Evolutionary conservation across 176 grass and related monocot species (phyloP), one percentile per base, ranked within the genome.

Genomic region (Stipa capillata): DNA sequence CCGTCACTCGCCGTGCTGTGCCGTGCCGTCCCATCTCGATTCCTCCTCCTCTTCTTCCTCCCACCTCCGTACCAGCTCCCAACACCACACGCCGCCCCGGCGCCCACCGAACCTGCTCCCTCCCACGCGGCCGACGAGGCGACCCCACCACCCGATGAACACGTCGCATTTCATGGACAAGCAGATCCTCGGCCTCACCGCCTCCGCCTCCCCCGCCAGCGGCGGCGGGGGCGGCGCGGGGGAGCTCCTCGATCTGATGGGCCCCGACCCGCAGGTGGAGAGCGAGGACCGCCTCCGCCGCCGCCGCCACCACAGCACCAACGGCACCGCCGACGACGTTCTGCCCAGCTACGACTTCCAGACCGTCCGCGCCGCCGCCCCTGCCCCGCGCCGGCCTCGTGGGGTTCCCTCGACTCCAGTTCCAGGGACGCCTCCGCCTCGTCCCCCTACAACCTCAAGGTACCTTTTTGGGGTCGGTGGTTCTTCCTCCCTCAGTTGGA

Each of bases 111-210:
- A n/a, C n/a, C n/a, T n/a, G n/a, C n/a, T n/a, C n/a, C n/a, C 32
- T 0, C 44, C 3, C 18, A 55, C 29, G 31, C 27, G 40, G 29
- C 28, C 82, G 59, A 20, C 39, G 32, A 35, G 68, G 76, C 72
- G 36, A 69, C 78, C 84, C n/a, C 80, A n/a, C n/a, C n/a, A 53
- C 63, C 74, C 56, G 69, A 94, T 94, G 92, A 94, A 82, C 92
- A 44, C 83, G 31, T 91, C 92, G 58, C 83, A 84, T 70, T 94
- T 94, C 92, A 94, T 94, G 92, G 92, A 94, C 77, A 94, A 94
- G 67, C 88, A 94, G 86, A 91, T 94, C 88, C 89, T 86, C 48
- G 92, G 86, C 50, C 83, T 94, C 51, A 81, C 83, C 70, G 81
- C 87, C 4, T 73, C 85, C 31, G 80, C 83, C 41, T 86, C 77